Evolutionary conservation across 345 rosid genomes (phyloP), one percentile per base, ranked within the genome.

Genomic region (Turritis glabra): DNA sequence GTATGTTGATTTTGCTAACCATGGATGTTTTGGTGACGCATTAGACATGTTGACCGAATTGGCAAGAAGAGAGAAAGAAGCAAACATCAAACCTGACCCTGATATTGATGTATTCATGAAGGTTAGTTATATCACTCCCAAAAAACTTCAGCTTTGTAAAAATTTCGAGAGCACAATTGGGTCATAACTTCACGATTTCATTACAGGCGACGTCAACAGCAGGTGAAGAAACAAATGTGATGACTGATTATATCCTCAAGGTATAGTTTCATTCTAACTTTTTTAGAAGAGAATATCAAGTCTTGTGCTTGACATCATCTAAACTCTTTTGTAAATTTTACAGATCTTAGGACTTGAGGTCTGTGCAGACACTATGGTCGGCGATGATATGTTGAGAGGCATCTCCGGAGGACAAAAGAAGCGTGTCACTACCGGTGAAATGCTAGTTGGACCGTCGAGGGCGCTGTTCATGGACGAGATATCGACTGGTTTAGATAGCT

Each of bases 401-500:
- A 82, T 87, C 57, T 89, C 94, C 8, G 94, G 94, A 74, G 91
- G 91, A 47, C 91, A 89, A 74, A 85, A 71, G 80, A 89, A 85
- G 73, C 87, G 95, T 56, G 89, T 89, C 27, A 89, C 92, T 37
- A 89, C 92, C n/a, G 95, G 94, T 85, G 93, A 89, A 64, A 89
- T 89, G 92, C 79, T 89, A 21, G 95, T 85, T 54, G 97, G 95
- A 52, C 88, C 91, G 2, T 79, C 89, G 8, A 84, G 79, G 53
- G 95, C 86, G n/a, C 56, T 91, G 25, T 84, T 89, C 76, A 91
- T 91, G 97, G 97, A 89, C 29, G 95, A 91, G 77, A 89, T 89
- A 70, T 91, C 95, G 0, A 89, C 93, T 53, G 95, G 97, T 32
- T 70, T 91, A 59, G 95, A 91, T 72, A 89, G 95, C 77, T 87